Percentiles rank a stretch among this genome's conserved stretches.
These are phyloP conservation scores for Pyrenula massariospora DNA, from an alignment of 495 filamentous ascomycete species.

Conservation along the genomic window DNA sequence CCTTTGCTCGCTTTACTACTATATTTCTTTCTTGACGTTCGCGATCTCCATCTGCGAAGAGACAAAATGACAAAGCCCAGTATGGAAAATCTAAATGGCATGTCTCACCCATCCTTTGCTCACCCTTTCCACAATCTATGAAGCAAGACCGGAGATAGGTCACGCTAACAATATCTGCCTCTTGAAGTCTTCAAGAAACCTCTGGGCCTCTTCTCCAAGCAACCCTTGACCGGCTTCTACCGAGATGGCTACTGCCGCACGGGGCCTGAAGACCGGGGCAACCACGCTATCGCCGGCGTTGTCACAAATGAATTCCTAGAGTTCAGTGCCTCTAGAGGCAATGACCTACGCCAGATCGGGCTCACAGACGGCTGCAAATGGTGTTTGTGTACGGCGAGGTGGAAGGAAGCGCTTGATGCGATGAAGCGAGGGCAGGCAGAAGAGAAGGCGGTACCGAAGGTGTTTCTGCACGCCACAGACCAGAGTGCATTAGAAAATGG, in stretches of 20 bases:
- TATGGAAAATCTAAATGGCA: slow-evolving; percentile 43
- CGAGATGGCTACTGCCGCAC: slow-evolving; percentile 49
- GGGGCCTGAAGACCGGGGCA: slow-evolving; percentile 30
- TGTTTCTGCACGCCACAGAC: slow-evolving; percentile 15
- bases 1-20: not conserved
- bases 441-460: slow-evolving; percentile 16
- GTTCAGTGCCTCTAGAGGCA: slow-evolving; percentile 42
- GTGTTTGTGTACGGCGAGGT: slow-evolving; percentile 41
- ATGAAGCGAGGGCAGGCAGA: slow-evolving; percentile 19
- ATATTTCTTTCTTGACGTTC: not conserved
- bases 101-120: not conserved
- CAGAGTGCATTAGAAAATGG: slow-evolving; percentile 13
- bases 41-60: not conserved
- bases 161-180: not conserved
- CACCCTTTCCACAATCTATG: not conserved
- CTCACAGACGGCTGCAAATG: slow-evolving; percentile 45
- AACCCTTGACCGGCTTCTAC: slow-evolving; percentile 47
- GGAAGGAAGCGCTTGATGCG: slow-evolving; percentile 23
- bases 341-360: slow-evolving; percentile 40
- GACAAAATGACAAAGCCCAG: slow-evolving; percentile 41
- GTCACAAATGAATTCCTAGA: slow-evolving; percentile 49
- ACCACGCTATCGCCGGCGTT: slow-evolving; percentile 39
- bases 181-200: slow-evolving; percentile 42
- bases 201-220: slow-evolving; percentile 39
- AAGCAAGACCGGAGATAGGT: not conserved